Base-by-base conservation (phyloP, 345 rosid genomes). In the Dovyalis caffra region DNA sequence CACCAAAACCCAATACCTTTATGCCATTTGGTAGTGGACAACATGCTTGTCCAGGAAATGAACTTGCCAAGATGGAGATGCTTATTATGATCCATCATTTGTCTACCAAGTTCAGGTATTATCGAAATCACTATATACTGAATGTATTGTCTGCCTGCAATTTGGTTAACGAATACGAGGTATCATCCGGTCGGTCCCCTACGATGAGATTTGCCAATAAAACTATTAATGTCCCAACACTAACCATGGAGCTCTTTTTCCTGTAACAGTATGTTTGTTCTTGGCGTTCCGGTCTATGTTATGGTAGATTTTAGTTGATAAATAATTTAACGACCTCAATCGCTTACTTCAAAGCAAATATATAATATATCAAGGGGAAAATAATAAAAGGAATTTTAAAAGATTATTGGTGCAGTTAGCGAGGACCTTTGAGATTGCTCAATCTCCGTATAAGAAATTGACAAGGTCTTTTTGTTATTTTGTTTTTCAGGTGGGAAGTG, bases 11-110 rank as follows among this genome's bases (percentile, higher is more conserved):
- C 76, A 82, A 88, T 76, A 89, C 92, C 51, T 91, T 83, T 70
- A 75, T 88, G 92, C 93, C 97, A 83, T 91, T 91, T 76, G 97
- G 97, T 29, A 83, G 78, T 70, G 97, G 97, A 72, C 87, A 67
- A 10, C 97, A 91, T 79, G 83, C 90, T 56, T 91, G 97, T 66
- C 97, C 97, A 1, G 97, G 93, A 75, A 91, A 89, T 78, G 92
- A 91, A 76, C 88, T 91, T 69, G 97, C 97, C 70, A 89, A 87
- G 90, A 77, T 89, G 81, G 93, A 91, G 85, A 87, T 89, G 84
- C 88, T 89, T n/a, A 71, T 88, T 14, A 61, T 91, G 78, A 83
- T 71, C 80, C 93, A 91, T 80, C 93, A 88, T 71, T 69, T 89
- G 73, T 88, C 76, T 60, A 84, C 89, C 79, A 86, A 87, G 34